These are phyloP conservation scores for Amesomyces nigricolor DNA, from an alignment of 2,329 filamentous ascomycete genomes.

Conservation along the genomic window DNA sequence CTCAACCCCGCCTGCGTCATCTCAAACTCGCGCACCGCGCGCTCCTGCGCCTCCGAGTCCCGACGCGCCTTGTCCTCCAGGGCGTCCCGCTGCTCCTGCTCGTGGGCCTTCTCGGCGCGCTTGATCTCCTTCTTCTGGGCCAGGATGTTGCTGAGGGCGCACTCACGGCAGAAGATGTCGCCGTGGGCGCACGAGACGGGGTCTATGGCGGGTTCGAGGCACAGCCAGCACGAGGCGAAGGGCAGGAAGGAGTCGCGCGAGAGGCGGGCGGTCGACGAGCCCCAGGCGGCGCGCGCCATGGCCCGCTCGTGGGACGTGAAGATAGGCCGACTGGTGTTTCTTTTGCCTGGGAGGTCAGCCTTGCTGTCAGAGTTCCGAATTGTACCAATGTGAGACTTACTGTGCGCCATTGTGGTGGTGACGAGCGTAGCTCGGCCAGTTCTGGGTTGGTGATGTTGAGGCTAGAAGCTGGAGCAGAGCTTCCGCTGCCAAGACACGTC, in stretches of 20 bases:
- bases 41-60: constrained; percentile 63
- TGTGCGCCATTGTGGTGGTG: constrained; percentile 38
- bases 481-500: too few relatives aligned
- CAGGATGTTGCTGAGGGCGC: constrained; percentile 84
- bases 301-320: constrained; percentile 90
- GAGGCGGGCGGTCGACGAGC: constrained; percentile 74
- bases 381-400: constrained; percentile 31
- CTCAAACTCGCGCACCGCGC: constrained; percentile 78
- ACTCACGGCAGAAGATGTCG: constrained; percentile 93
- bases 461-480: not conserved
- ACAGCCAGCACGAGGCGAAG: constrained; percentile 84
- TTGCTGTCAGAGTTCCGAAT: not conserved
- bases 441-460: constrained; percentile 7
- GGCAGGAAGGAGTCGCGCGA: constrained; percentile 86
- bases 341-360: constrained; percentile 53
- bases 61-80: constrained; percentile 54
- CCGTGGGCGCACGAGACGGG: constrained; percentile 80
- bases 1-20: constrained; percentile 68
- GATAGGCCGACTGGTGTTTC: constrained; percentile 86
- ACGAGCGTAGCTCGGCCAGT: not conserved
- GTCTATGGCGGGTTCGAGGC: constrained; percentile 71
- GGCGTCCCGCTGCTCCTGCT: constrained; percentile 55
- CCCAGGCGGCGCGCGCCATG: constrained; percentile 77
- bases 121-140: constrained; percentile 89
- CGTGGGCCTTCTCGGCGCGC: constrained; percentile 62